Evolutionary conservation across 176 grass and related monocot genomes (phyloP), one percentile per base, ranked within the genome.

Genomic region (Tillandsia leiboldiana): DNA sequence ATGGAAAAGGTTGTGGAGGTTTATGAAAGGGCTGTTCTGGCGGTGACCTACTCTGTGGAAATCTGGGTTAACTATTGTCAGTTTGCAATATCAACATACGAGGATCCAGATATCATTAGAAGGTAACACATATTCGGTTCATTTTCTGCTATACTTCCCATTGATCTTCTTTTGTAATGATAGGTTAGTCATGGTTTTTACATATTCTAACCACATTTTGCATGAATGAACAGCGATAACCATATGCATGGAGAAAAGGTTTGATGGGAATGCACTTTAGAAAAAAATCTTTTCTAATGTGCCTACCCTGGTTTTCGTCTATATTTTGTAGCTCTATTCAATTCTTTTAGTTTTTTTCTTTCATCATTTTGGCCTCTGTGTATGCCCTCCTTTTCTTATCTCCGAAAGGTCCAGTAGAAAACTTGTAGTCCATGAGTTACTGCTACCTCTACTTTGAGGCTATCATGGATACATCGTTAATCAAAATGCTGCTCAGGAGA

Each of bases 1-100:
- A 75, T 49, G 61, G 83, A 53, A 24, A 93, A 99, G 82, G 90
- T 89, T 64, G 74, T 90, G 63, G 94, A 99, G 74, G 94, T 99
- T 9, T 99, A 99, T 86, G 94, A 99, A 66, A 77, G 82, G 10
- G 89, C 94, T 76, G 87, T 99, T 90, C 76, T 99, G 69, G 89
- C 94, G 22, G 94, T 99, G 24, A 99, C 94, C 51, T 99, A 99
- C 83, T 99, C 94, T 59, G 94, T 99, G 70, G 94, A 99, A 78
- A 99, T 99, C 82, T 99, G 94, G 94, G 73, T 77, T 67, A 87
- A 99, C 69, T 99, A 99, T 62, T 90, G 84, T 65, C 81, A 84
- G 20, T 99, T 99, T 28, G 87, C 89, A 64, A 93, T 99, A 72
- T 85, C 86, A 49, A 99, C 94, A 56, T 93, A 99, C 51, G 87